phyloP scores from a whole-genome alignment of 129 eudicot species.

The Flaveria bidentis region DNA sequence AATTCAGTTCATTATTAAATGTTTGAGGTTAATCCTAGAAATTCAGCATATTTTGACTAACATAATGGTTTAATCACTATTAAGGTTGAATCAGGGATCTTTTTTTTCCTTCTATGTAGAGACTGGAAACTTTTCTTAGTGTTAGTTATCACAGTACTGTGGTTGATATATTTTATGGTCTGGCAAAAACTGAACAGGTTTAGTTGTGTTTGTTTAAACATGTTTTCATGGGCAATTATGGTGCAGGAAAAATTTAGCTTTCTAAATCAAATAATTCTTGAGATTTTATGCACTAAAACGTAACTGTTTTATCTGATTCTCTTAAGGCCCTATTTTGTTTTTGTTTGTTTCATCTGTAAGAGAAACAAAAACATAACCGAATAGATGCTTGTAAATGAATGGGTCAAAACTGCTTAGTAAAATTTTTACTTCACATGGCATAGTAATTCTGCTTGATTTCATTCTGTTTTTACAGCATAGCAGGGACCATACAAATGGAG shows the following conservation, averaged over 20 bases:
- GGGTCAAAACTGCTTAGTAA: not conserved
- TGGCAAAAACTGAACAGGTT: not conserved
- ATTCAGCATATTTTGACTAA: not conserved
- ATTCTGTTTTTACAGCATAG: conserved; percentile 6
- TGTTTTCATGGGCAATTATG: not conserved
- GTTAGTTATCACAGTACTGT: not conserved
- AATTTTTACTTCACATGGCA: not conserved
- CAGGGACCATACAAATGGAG: not conserved
- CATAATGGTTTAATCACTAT: not conserved
- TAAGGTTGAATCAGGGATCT: not conserved
- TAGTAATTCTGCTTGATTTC: not conserved
- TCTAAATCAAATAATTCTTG: not conserved
- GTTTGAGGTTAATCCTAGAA: not conserved
- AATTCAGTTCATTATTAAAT: not conserved
- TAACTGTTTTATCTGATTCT: not conserved
- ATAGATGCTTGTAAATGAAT: not conserved
- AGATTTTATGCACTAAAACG: not conserved
- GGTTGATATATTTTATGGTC: not conserved
- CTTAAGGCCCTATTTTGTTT: not conserved
- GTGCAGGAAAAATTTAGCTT: too few species aligned
- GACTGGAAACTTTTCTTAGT: too few species aligned
- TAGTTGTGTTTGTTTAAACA: not conserved
- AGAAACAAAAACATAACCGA: not conserved
- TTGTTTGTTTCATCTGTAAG: not conserved
- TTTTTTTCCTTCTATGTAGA: not conserved